Evolutionary conservation across 2,329 filamentous ascomycete genomes (phyloP), one percentile per base, ranked within the genome.

Genomic region (Ploettnerulaceae sp.): DNA sequence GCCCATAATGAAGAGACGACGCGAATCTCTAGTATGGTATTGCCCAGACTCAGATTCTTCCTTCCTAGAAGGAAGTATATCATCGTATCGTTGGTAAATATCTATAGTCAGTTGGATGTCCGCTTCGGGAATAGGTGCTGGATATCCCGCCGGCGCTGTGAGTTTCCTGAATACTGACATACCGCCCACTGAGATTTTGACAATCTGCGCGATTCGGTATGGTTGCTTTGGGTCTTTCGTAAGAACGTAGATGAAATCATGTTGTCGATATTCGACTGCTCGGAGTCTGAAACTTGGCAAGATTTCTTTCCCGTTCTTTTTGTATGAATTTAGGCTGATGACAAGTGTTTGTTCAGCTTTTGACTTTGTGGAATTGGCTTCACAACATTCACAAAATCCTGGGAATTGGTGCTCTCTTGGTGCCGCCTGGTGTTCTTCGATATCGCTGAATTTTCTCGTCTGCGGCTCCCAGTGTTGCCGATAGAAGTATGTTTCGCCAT

Each of bases 221-320:
- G 7, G 21, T 17, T 11, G 6, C 15, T 17, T 18, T n/a, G n/a
- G n/a, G 7, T 12, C 25, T 22, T 25, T 44, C 31, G 4, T n/a
- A n/a, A n/a, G n/a, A n/a, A 56, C 42, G 12, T 52, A 54, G 7
- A 54, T 37, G 11, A 56, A 56, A 7, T 56, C 51, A 5, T 46
- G n/a, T 2, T 36, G 5, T 7, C 21, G 24, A 24, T 56, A 56
- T 14, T 28, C 17, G 1, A 22, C 26, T 1, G 4, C 31, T 20
- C 21, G 5, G 4, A 18, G 14, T 3, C 3, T 14, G 5, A 34
- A 20, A 4, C 7, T 18, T 9, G 7, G n/a, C 5, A 32, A 8
- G 6, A 15, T 15, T 15, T n/a, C 8, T 15, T 15, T n/a, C 14
- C 29, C 29, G 4, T n/a, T n/a, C n/a, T 32, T 32, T 3, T 3